Base-by-base conservation (phyloP, 495 filamentous ascomycete genomes). In the Penicillium atrosanguineum region DNA sequence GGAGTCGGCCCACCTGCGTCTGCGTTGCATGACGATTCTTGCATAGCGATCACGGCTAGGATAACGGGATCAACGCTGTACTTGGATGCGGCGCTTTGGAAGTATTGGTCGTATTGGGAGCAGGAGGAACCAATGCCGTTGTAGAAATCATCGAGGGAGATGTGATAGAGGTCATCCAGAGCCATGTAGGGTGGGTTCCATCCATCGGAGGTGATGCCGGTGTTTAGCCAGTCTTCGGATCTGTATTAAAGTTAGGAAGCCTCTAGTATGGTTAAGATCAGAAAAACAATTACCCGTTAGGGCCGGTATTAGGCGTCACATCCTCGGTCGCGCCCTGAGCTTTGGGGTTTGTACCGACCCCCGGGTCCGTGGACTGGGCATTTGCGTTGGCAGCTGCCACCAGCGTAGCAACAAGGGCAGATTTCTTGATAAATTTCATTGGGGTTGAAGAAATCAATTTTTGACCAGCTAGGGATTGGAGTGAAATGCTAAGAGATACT, bases 161-260 rank as follows among this genome's bases (percentile, higher is more conserved):
- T 60, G 40, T 66, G 68, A 29, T 59, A 52, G 25, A 71, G 39
- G 34, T 63, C 57, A 11, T 61, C 59, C 37, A 69, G 55, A 19
- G 59, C 56, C 20, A 71, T 56, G 54, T 53, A 69, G 7, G 68
- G 67, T 2, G 67, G 64, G 25, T 60, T 62, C 67, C 68, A 71
- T 36, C 68, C 67, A 43, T 56, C 46, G 34, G 37, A 47, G 31
- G 55, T 59, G 44, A 71, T 48, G 36, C 68, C 68, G 18, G 64
- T 64, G 43, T 71, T 71, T 7, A 71, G 58, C 68, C 68, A 71
- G 41, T 68, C 62, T 37, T 71, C 68, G 19, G 67, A 66, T 43
- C 68, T 68, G 52, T 20, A 21, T 7, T 31, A 8, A 16, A 1
- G 26, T 52, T 47, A 50, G 38, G 15, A 28, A 16, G 14, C 15